Conservation (phyloP, 495 filamentous ascomycete species). For the Massariosphaeria phaeospora region DNA sequence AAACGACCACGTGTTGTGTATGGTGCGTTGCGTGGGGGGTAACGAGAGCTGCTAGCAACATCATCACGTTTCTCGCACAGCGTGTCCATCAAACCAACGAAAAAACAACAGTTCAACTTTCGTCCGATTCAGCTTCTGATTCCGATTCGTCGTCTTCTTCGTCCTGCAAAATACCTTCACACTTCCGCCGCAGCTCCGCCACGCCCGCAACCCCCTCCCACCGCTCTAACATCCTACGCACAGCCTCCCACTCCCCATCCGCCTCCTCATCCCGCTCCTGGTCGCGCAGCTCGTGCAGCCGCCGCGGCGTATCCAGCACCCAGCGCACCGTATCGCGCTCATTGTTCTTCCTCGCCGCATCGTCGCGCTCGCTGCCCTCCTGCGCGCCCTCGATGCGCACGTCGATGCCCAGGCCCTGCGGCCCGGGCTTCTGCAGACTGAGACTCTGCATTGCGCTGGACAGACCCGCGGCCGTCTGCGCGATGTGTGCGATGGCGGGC, state of each 20-base stretch:
- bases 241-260: conserved; percentile 35
- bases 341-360: conserved; percentile 39
- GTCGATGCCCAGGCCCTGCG: conserved; percentile 1
- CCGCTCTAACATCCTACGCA: conserved; percentile 33
- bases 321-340: conserved; percentile 66
- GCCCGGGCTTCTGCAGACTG: not conserved
- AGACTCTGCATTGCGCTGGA: conserved; percentile 44
- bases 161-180: conserved; percentile 23
- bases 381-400: conserved; percentile 6
- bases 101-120: not conserved
- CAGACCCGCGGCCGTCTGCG: conserved; percentile 65
- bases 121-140: conserved; percentile 3
- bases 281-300: conserved; percentile 48
- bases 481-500: conserved; percentile 74
- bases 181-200: conserved; percentile 31
- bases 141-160: conserved; percentile 18
- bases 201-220: conserved; percentile 40
- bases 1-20: no score
- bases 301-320: conserved; percentile 57
- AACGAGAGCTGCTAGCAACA: no score
- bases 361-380: not conserved
- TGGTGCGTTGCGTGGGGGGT: no score
- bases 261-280: conserved; percentile 67
- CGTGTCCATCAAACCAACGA: not conserved
- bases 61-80: no score